These are phyloP conservation scores for Copromyces sp. DNA, from an alignment of 495 filamentous ascomycete genomes.

Conservation along the genomic window DNA sequence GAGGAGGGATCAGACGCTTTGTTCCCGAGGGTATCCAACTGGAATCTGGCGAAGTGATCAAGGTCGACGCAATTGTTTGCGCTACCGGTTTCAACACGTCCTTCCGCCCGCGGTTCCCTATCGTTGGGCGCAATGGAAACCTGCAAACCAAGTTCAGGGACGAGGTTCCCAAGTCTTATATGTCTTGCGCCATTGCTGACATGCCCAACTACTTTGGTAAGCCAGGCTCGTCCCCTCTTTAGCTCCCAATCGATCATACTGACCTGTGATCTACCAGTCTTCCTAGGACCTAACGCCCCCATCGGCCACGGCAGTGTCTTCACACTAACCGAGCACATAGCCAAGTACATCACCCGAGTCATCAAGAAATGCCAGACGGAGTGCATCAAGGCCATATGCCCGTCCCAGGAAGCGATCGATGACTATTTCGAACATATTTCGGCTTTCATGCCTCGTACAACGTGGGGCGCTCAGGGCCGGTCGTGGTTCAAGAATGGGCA, in stretches of 20 bases:
- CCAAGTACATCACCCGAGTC: conserved; percentile 32
- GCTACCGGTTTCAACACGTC: conserved; percentile 59
- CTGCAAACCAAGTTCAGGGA: conserved; percentile 32
- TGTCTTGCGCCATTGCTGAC: conserved; percentile 34
- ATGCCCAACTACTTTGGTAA: conserved; percentile 42
- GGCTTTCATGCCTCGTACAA: conserved; percentile 38
- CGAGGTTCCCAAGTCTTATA: conserved; percentile 31
- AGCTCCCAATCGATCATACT: not conserved
- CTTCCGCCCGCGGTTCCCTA: conserved; percentile 50
- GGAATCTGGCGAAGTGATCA: conserved; percentile 41
- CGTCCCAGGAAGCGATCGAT: conserved; percentile 30
- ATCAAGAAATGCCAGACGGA: conserved; percentile 39
- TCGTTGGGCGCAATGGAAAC: conserved; percentile 43
- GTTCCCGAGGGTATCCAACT: conserved; percentile 50
- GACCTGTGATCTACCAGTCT: conserved; percentile 19
- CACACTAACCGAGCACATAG: conserved; percentile 36
- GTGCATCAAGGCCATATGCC: conserved; percentile 29
- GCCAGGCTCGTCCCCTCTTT: conserved; percentile 3
- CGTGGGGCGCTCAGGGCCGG: conserved; percentile 32
- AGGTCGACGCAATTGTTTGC: conserved; percentile 57
- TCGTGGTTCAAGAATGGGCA: conserved; percentile 42
- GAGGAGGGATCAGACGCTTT: conserved; percentile 45
- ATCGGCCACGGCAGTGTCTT: conserved; percentile 42
- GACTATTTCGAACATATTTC: conserved; percentile 37
- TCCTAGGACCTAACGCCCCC: conserved; percentile 40